Conservation (phyloP, 805 yeast genomes). For the Cyberlindnera mississippiensis region DNA sequence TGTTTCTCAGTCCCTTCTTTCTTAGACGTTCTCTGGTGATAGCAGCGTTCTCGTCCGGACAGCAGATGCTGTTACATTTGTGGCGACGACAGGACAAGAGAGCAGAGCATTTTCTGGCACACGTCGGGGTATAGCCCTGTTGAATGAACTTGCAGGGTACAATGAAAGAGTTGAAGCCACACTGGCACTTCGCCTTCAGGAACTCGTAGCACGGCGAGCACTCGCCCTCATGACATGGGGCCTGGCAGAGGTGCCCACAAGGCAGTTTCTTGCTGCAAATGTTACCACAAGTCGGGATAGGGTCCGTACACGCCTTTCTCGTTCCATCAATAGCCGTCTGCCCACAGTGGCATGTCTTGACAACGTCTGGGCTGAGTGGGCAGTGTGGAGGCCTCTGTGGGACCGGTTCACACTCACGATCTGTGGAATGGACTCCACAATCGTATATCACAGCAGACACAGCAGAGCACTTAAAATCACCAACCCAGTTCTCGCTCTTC, state of each 20-base stretch:
- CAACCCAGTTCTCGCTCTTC: constrained; percentile 42
- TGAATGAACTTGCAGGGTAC: constrained; percentile 63
- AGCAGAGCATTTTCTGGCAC: constrained; percentile 70
- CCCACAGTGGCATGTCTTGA: constrained; percentile 81
- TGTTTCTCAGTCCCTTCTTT: constrained; percentile 46
- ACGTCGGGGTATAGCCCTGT: constrained; percentile 50
- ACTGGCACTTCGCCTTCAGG: constrained; percentile 53
- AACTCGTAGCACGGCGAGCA: constrained; percentile 65
- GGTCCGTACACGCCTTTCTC: constrained; percentile 66
- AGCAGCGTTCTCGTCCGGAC: constrained; percentile 63
- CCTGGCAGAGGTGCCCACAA: constrained; percentile 77
- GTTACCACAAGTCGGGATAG: constrained; percentile 69
- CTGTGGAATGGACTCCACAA: constrained; percentile 64
- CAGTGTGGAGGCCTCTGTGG: constrained; percentile 41
- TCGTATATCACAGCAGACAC: constrained; percentile 46
- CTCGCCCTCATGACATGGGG: constrained; percentile 71
- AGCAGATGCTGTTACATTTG: constrained; percentile 65
- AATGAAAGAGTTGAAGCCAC: constrained; percentile 51
- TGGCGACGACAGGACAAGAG: constrained; percentile 78
- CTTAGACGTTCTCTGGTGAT: constrained; percentile 40
- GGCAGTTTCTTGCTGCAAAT: constrained; percentile 57
- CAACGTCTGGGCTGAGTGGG: constrained; percentile 54
- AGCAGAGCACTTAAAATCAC: constrained; percentile 46
- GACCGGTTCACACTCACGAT: constrained; percentile 36
- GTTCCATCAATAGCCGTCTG: constrained; percentile 43